Evolutionary conservation across 192 early-diverging fungal genomes (phyloP).

Genomic region (Linderina pennispora): DNA sequence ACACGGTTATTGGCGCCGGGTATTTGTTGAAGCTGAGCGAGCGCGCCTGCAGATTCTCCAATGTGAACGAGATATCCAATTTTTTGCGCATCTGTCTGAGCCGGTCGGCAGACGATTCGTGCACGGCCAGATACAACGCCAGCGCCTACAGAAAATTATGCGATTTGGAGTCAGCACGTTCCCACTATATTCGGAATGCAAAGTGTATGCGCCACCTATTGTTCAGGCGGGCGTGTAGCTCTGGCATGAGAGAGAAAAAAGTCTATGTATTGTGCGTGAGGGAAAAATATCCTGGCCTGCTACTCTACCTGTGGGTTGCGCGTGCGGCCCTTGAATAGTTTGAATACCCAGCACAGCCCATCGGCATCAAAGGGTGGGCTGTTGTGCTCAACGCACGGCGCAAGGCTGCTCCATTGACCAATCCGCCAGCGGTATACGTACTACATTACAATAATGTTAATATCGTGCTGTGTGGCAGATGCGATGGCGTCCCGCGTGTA

Average conservation of each 20-base stretch:
- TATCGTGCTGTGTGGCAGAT: no score
- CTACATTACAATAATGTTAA: constrained; percentile 12
- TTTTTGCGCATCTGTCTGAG: constrained; percentile 25
- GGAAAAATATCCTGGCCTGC: no score
- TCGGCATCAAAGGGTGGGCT: constrained; percentile 44
- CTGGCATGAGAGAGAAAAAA: no score
- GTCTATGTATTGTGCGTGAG: no score
- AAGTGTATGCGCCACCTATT: no score
- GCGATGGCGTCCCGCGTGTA: no score
- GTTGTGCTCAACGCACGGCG: constrained; percentile 44
- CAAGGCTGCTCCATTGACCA: constrained; percentile 41
- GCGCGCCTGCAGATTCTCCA: constrained; percentile 30
- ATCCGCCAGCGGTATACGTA: constrained; percentile 49
- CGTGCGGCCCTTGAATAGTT: constrained; percentile 42
- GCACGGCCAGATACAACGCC: constrained; percentile 33
- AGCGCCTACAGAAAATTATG: constrained; percentile 14
- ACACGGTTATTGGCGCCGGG: constrained; percentile 40
- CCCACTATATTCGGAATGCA: no score
- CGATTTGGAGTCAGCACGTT: no score
- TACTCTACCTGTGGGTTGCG: constrained; percentile 32
- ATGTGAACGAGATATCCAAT: constrained; percentile 32
- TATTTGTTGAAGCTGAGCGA: constrained; percentile 42
- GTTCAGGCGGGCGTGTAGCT: no score
- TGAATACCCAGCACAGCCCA: constrained; percentile 44
- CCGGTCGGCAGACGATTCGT: constrained; percentile 24